Base-by-base conservation (phyloP, 345 rosid species). In the Salix arbutifolia region DNA sequence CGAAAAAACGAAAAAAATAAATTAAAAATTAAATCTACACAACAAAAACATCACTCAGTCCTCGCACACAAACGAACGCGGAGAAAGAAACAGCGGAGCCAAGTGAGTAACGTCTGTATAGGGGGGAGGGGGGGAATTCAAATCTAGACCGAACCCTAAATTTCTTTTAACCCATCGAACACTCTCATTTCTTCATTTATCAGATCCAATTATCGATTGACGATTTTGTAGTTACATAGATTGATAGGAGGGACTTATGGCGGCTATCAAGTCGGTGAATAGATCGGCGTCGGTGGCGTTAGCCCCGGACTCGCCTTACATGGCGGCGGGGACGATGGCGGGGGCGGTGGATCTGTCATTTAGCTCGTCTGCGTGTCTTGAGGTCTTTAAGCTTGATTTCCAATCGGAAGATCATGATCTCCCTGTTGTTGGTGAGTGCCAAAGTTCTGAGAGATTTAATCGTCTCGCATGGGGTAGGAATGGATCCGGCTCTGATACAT, bases 311-410 rank as follows among this genome's bases (percentile, higher is more conserved):
- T 91, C 93, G 62, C 97, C 95, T 6, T 96, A 96, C 88, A 85
- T 96, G 93, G 99, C 99, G 17, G 97, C 99, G 33, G 99, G 99
- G 8, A 96, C 99, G 76, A 92, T 94, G 99, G 99, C 98, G 7
- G 98, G 97, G 42, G 99, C 98, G 19, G 97, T 96, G 81, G 99
- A 96, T 89, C 90, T 86, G 67, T 94, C 97, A 16, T 96, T 96
- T 80, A 96, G 98, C 75, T 94, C 98, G 13, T 89, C 97, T 25
- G 97, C 97, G 25, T 89, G 81, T 72, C 91, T 96, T 74, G 99
- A 96, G 93, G 94, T 96, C 89, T 96, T 96, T 81, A 87, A 91
- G 88, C 90, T 96, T 56, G 98, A 96, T 78, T 96, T 96, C 80
- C 98, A 94, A 83, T 92, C 96, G 8, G 97, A 92, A 56, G 94